A percentile compares a stretch with the other conserved stretches of the same genome.
phyloP scores from a whole-genome alignment of 441 rosid genomes.

The Populus hybrid region DNA sequence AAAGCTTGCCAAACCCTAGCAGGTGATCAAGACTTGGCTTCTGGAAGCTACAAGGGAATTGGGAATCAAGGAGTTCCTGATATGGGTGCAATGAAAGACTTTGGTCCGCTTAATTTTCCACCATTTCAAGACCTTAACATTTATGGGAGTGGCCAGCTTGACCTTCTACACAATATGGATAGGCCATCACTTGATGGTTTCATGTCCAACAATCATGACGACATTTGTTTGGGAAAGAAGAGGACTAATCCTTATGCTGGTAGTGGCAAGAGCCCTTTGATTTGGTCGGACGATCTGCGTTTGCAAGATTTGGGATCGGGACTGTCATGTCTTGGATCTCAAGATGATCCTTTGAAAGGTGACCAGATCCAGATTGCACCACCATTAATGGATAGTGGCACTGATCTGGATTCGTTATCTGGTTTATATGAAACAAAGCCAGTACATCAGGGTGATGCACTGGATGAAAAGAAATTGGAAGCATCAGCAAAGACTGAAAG shows the following conservation, averaged over 20 bases:
- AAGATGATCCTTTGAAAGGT: conserved; percentile 46
- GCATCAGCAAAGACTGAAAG: conserved; percentile 53
- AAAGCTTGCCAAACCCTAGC: conserved; percentile 94
- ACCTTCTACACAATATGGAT: conserved; percentile 60
- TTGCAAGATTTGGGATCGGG: conserved; percentile 47
- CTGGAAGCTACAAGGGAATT: conserved; percentile 44
- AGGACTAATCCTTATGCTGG: conserved; percentile 46
- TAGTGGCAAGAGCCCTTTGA: conserved; percentile 56
- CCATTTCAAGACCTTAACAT: conserved; percentile 88
- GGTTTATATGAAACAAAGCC: conserved; percentile 78
- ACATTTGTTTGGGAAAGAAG: conserved; percentile 61
- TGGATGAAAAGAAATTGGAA: conserved; percentile 42
- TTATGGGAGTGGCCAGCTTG: conserved; percentile 60
- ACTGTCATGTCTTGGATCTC: conserved; percentile 37
- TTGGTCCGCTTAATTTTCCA: conserved; percentile 56
- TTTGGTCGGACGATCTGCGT: conserved; percentile 79
- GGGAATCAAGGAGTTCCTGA: conserved; percentile 45
- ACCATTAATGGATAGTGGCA: conserved; percentile 31
- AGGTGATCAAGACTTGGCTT: conserved; percentile 51
- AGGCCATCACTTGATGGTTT: conserved; percentile 47
- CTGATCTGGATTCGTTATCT: conserved; percentile 59
- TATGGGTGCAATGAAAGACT: conserved; percentile 41
- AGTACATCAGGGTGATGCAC: conserved; percentile 51
- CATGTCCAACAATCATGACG: conserved; percentile 28
- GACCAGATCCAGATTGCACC: conserved; percentile 55